These are phyloP conservation scores for Hymenoscyphus infarciens DNA, from an alignment of 2,329 filamentous ascomycete species.

Conservation along the genomic window DNA sequence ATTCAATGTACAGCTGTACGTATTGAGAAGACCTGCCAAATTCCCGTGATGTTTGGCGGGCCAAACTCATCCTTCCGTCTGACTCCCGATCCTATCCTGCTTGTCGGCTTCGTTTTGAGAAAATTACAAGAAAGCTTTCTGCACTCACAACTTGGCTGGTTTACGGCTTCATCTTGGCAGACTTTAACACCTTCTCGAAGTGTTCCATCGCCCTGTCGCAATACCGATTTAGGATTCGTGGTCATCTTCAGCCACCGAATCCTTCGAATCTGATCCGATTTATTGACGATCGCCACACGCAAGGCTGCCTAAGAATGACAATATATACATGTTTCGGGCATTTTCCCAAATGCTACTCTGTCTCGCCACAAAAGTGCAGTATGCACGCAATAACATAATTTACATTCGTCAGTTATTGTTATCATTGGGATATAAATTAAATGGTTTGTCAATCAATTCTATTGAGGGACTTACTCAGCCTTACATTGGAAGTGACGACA, in stretches of 20 bases:
- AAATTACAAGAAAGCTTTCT: neutral
- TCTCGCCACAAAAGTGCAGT: neutral
- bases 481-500: neutral
- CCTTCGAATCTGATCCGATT: neutral
- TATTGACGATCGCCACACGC: neutral
- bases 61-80: neutral
- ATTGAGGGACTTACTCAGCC: conserved; percentile 5
- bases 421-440: conserved; percentile 7
- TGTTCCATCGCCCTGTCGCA: neutral
- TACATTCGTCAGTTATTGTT: conserved; percentile 2
- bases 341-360: conserved; percentile 2
- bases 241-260: neutral
- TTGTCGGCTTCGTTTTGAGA: neutral
- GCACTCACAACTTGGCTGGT: neutral
- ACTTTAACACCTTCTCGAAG: conserved; percentile 3
- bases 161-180: neutral
- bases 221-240: conserved; percentile 4
- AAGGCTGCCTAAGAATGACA: neutral
- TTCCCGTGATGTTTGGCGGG: neutral
- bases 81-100: neutral
- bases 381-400: conserved; percentile 4
- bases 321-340: neutral
- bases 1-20: neutral
- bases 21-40: neutral
- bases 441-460: conserved; percentile 3